Base-by-base conservation (phyloP, 2,329 filamentous ascomycete species). In the Fusarium napiforme region DNA sequence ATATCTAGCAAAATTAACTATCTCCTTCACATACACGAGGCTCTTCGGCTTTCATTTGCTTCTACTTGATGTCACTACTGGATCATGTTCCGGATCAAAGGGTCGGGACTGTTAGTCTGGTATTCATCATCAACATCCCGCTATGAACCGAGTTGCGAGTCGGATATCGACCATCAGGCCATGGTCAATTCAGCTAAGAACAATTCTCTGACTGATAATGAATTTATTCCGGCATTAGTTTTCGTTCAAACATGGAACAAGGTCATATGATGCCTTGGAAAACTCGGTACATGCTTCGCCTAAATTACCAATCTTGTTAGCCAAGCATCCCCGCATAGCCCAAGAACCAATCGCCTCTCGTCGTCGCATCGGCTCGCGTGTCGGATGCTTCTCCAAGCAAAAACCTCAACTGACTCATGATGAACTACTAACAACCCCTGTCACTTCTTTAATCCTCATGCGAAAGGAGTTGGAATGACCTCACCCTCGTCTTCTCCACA, bases 361-460 rank as follows among this genome's bases (percentile, higher is more conserved):
- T 56, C 39, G 40, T 77, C 72, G 74, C 74, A 63, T 79, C 78
- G 78, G 78, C 71, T 79, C 77, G 77, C 75, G 36, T 72, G 60
- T 79, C 77, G 77, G 77, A 40, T 78, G 30, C 37, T 49, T 58
- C 52, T 57, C 50, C 60, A 67, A 62, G 23, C 34, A 42, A 42
- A 28, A 28, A 40, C 37, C 19, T 39, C 26, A 36, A 59, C 56
- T 34, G 19, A 43, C 37, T 55, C 66, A 60, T 70, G 59, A 63
- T 63, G 46, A 59, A 50, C 32, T 36, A 21, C n/a, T 21, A 53
- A 53, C 4, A 52, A 52, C 18, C 49, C 49, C 49, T 52, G 64
- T 43, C 36, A 37, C 36, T 37, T 37, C 16, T 37, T 18, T 37
- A 37, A 5, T 37, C 36, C 55, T 52, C 62, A 58, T 42, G 46